phyloP scores from a whole-genome alignment of 805 yeast genomes.

The Ogataea paradorogensis region DNA sequence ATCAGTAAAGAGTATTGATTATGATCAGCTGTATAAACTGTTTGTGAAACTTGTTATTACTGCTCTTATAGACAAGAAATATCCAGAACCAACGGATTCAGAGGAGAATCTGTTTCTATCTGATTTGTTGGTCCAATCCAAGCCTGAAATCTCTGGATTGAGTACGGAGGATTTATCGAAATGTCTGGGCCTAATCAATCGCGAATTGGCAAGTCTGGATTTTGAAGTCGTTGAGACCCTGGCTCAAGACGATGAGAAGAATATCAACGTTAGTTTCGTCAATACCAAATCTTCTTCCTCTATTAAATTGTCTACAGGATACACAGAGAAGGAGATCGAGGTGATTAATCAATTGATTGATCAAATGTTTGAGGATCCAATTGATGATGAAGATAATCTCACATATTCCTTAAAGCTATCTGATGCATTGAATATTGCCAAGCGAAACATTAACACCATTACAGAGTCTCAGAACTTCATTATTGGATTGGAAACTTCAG shows the following conservation, averaged over 20 bases:
- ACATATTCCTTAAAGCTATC: conserved; percentile 35
- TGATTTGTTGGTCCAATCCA: conserved; percentile 1
- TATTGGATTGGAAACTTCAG: conserved; percentile 41
- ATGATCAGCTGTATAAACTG: conserved; percentile 8
- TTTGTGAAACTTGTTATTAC: conserved; percentile 10
- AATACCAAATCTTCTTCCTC: conserved; percentile 40
- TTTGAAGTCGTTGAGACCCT: conserved; percentile 35
- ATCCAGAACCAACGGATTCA: neutral
- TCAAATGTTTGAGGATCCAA: conserved; percentile 32
- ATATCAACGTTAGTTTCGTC: conserved; percentile 26
- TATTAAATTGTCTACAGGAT: conserved; percentile 36
- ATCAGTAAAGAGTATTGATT: conserved; percentile 13
- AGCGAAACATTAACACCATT: conserved; percentile 18
- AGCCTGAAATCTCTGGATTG: conserved; percentile 4
- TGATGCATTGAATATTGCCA: conserved; percentile 35
- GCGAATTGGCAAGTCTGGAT: conserved; percentile 35
- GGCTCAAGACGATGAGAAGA: conserved; percentile 35
- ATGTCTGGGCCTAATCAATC: conserved; percentile 25
- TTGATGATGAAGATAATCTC: conserved; percentile 26
- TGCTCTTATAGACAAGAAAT: neutral
- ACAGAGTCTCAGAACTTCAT: conserved; percentile 40
- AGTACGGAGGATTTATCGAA: conserved; percentile 9
- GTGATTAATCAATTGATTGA: conserved; percentile 47
- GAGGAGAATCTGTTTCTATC: conserved; percentile 1
- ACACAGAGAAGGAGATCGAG: conserved; percentile 38